phyloP scores from a whole-genome alignment of 352 stramenopile species.

The Plasmopara viticola region DNA sequence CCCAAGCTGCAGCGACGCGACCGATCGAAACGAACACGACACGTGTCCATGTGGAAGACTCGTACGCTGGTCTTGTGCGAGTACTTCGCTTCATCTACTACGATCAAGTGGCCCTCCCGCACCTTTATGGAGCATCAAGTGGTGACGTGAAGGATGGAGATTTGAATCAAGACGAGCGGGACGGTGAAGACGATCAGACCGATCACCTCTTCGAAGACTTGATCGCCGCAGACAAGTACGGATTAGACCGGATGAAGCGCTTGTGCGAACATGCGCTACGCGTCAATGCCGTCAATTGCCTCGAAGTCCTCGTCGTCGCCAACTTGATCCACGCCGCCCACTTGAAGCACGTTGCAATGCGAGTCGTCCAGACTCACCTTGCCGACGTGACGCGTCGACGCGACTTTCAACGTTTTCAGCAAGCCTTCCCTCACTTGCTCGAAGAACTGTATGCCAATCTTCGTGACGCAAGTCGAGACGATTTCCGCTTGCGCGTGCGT shows the following conservation, averaged over 20 bases:
- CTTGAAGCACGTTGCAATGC: conserved; percentile 46
- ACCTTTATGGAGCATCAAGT: neutral
- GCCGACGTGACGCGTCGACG: conserved; percentile 18
- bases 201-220: conserved; percentile 68
- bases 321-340: conserved; percentile 51
- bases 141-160: neutral
- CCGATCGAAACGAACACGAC: neutral
- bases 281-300: conserved; percentile 41
- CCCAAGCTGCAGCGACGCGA: neutral
- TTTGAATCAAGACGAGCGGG: neutral
- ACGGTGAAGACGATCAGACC: conserved; percentile 10
- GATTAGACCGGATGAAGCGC: conserved; percentile 62
- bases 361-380: conserved; percentile 29
- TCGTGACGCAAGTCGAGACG: conserved; percentile 20
- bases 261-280: conserved; percentile 46
- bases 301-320: conserved; percentile 55
- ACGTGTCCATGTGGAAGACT: conserved; percentile 51
- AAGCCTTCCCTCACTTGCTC: conserved; percentile 37
- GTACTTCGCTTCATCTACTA: conserved; percentile 77
- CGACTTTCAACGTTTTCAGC: conserved; percentile 26
- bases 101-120: conserved; percentile 30
- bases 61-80: conserved; percentile 36
- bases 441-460: conserved; percentile 37
- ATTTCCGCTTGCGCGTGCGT: conserved; percentile 30
- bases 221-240: conserved; percentile 66